A percentile compares a stretch with the other conserved stretches of the same genome.
phyloP scores from a whole-genome alignment of 83 land plant genomes.

The Isoetes engelmannii region DNA sequence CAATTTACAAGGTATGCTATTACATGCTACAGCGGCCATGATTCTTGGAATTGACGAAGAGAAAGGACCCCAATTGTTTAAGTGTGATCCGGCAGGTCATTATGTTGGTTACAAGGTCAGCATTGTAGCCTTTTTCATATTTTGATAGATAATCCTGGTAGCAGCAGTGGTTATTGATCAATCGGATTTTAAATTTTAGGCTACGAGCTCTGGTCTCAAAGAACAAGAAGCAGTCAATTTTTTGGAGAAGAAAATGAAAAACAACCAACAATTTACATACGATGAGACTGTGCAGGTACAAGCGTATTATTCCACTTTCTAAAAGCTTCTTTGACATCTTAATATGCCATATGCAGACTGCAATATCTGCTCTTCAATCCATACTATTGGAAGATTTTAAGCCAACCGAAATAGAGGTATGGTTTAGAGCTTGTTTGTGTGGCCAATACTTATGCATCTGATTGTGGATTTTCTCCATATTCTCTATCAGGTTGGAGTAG shows the following conservation, averaged over 20 bases:
- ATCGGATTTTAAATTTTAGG: constrained; percentile 31
- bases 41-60: constrained; percentile 91
- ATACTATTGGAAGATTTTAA: constrained; percentile 91
- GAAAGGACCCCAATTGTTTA: constrained; percentile 82
- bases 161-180: no score
- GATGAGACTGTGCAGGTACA: constrained; percentile 94
- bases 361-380: constrained; percentile 74
- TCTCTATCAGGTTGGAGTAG: constrained; percentile 72
- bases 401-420: constrained; percentile 89
- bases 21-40: constrained; percentile 60
- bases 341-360: constrained; percentile 45
- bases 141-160: no score
- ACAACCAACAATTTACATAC: constrained; percentile 69
- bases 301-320: background rate
- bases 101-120: constrained; percentile 86
- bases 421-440: background rate
- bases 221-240: constrained; percentile 94
- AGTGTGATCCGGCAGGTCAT: constrained; percentile 97
- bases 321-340: background rate
- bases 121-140: no score
- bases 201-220: constrained; percentile 87
- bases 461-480: background rate
- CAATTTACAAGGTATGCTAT: background rate
- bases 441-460: no score
- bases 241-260: constrained; percentile 94